Conservation (phyloP, 176 grass and related monocot genomes). For the Carex cristatella region DNA sequence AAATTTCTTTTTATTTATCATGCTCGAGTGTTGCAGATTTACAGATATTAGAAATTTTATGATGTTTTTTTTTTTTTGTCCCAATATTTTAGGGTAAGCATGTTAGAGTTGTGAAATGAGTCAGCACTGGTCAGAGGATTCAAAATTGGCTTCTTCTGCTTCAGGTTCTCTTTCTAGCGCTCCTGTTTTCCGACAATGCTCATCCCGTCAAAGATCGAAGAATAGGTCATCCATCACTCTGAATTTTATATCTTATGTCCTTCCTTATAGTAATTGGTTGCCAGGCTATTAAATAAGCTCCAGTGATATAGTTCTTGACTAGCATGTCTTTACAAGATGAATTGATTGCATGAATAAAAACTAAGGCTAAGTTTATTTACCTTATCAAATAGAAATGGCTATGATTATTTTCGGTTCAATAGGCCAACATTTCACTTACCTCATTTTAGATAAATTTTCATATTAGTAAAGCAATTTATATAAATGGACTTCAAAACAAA, state of each 20-base stretch:
- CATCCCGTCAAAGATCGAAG: constrained; percentile 14
- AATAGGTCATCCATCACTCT: constrained; percentile 8
- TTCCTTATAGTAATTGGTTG: background rate
- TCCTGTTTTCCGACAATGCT: constrained; percentile 18
- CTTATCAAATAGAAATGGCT: background rate
- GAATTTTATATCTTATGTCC: background rate
- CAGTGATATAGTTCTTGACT: background rate
- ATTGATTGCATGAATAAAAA: background rate
- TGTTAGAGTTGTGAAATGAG: constrained; percentile 34
- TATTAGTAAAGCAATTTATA: background rate
- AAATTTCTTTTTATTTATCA: background rate
- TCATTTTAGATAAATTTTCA: background rate
- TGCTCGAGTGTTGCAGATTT: background rate
- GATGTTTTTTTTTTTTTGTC: background rate
- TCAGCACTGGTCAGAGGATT: constrained; percentile 22
- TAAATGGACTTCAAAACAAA: background rate
- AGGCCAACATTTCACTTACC: background rate
- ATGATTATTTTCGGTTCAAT: background rate
- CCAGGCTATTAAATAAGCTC: background rate
- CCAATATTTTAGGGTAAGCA: constrained; percentile 25
- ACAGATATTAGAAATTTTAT: background rate
- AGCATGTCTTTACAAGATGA: background rate
- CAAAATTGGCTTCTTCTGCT: constrained; percentile 16
- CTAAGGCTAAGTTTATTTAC: background rate
- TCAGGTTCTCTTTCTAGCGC: constrained; percentile 16